phyloP scores from a whole-genome alignment of 2,329 filamentous ascomycete genomes.

The Aureobasidium sp. region DNA sequence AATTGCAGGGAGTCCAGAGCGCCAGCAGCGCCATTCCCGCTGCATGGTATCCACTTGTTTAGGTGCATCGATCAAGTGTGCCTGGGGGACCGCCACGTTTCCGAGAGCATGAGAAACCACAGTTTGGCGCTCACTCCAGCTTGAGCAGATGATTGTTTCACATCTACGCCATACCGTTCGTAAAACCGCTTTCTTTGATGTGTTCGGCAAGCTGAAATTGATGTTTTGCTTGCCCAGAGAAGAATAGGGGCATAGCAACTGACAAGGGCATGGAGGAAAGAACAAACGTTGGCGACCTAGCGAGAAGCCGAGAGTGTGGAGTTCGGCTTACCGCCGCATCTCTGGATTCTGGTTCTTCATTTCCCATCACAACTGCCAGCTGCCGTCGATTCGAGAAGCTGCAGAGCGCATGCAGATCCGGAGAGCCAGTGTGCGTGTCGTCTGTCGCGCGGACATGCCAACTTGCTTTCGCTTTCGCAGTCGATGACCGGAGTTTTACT shows the following conservation, averaged over 20 bases:
- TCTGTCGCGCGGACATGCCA: not conserved
- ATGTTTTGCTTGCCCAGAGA: not conserved
- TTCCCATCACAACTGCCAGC: not conserved
- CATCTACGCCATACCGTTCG: slow-evolving; percentile 2
- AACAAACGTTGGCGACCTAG: not conserved
- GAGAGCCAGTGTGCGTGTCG: not conserved
- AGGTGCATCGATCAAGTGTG: not conserved
- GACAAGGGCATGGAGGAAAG: not conserved
- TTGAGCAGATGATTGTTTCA: slow-evolving; percentile 4
- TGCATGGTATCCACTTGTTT: not conserved
- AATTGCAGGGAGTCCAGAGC: slow-evolving; percentile 11
- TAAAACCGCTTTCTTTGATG: not conserved
- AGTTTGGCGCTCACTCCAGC: not conserved
- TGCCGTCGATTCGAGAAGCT: not conserved
- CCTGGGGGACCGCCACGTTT: slow-evolving; percentile 1
- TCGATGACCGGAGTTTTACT: not conserved
- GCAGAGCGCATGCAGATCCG: not conserved
- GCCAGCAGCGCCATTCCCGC: slow-evolving; percentile 8
- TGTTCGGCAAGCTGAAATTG: not conserved
- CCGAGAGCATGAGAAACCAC: not conserved
- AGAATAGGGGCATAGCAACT: not conserved
- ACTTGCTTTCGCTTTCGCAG: not conserved
- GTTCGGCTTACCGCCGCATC: slow-evolving; percentile 1
- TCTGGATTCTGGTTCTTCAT: slow-evolving; percentile 4
- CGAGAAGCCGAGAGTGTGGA: slow-evolving; percentile 2